Evolutionary conservation across 345 rosid species (phyloP), one percentile per base, ranked within the genome.

Genomic region (Triadica sebifera): DNA sequence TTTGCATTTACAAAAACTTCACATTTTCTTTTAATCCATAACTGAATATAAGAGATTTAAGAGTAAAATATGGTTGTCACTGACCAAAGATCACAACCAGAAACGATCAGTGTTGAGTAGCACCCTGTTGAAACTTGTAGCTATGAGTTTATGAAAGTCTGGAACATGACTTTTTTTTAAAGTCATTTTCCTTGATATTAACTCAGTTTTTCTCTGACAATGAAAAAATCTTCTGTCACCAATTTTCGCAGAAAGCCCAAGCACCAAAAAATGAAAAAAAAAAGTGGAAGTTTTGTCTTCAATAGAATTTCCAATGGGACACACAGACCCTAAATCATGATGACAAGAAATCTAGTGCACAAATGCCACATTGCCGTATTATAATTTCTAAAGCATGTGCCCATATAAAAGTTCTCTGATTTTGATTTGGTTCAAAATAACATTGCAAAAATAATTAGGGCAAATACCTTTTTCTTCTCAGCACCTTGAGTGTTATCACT

Each of bases 391-490:
- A 64, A 43, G 50, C 16, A 43, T 41, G 34, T 3, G 34, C 1
- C 34, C 34, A 29, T 29, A 29, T 29, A 29, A 29, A 29, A 13
- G 3, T 51, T 51, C n/a, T 0, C 29, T 41, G n/a, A 29, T 29
- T 29, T 43, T 45, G 20, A 12, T 13, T 37, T 56, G 38, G 52
- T 61, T 70, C 22, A 19, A 69, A 69, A 53, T 29, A 56, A n/a
- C 4, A 34, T 6, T 41, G 8, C 46, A 17, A 39, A 55, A 11
- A 56, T 20, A n/a, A 6, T 29, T 29, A 37, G 22, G 51, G 13
- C n/a, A 66, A 60, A 50, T 50, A 90, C 90, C 94, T 86, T 90
- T 77, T 88, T 86, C 88, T 88, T 90, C 69, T 83, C 86, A 59
- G 89, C 81, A 69, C 79, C 73, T 47, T 75, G 81, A 75, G 85